Evolutionary conservation across 305 asterid species (phyloP).

Genomic region (Fraxinus ornus): DNA sequence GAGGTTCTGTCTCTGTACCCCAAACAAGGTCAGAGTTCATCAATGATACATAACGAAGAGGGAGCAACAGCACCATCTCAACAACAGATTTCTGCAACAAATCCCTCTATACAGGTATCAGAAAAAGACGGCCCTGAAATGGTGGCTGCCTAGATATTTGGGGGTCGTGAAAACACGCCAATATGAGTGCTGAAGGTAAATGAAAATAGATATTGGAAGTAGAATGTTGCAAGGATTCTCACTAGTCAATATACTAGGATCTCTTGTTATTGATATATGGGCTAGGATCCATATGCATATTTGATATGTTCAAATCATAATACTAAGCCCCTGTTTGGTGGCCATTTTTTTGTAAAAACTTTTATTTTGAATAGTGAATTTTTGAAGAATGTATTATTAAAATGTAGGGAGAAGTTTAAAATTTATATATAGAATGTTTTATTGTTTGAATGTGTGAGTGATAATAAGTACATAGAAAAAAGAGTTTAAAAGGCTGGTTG

Average conservation of each 20-base stretch:
- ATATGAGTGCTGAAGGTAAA: neutral
- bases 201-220: neutral
- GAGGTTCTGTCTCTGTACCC: too few species aligned
- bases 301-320: neutral
- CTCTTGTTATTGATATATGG: neutral
- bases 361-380: too few species aligned
- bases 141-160: neutral
- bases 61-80: constrained; percentile 10
- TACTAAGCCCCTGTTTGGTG: too few species aligned
- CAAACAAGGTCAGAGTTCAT: neutral
- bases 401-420: too few species aligned
- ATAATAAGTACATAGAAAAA: too few species aligned
- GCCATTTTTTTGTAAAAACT: too few species aligned
- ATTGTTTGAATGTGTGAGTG: too few species aligned
- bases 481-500: too few species aligned
- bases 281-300: neutral
- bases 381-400: too few species aligned
- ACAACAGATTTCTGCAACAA: constrained; percentile 12
- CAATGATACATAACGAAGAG: constrained; percentile 18
- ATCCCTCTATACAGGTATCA: neutral
- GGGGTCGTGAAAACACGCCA: neutral
- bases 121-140: neutral
- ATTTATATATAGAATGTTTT: too few species aligned
- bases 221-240: neutral
- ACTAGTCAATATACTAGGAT: neutral